Conservation (phyloP, 2,329 filamentous ascomycete genomes). For the Aspergillus niger region DNA sequence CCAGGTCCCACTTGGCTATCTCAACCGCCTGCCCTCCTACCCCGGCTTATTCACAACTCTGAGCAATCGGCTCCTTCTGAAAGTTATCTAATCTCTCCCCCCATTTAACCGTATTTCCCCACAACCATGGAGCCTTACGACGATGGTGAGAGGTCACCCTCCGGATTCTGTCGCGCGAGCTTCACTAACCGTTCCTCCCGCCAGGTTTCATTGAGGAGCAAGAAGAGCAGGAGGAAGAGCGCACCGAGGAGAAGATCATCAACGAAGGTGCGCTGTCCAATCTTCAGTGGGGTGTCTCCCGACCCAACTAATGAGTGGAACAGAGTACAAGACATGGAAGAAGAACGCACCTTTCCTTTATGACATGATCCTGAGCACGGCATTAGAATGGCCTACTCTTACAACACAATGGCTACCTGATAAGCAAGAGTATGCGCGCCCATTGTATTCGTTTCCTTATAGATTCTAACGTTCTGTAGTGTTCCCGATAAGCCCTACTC, state of each 20-base stretch:
- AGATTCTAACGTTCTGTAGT: constrained; percentile 36
- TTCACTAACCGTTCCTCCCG: constrained; percentile 21
- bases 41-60: background rate
- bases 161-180: constrained; percentile 13
- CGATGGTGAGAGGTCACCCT: constrained; percentile 30
- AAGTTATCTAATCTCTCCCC: background rate
- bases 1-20: background rate
- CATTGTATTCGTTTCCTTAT: background rate
- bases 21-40: background rate
- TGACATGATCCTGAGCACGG: constrained; percentile 93
- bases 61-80: constrained; percentile 10
- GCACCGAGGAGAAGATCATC: constrained; percentile 80
- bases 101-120: constrained; percentile 5
- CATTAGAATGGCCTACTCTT: constrained; percentile 94
- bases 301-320: constrained; percentile 6
- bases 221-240: constrained; percentile 68
- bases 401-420: constrained; percentile 99
- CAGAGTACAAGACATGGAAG: constrained; percentile 99
- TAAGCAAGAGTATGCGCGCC: constrained; percentile 66
- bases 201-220: constrained; percentile 40
- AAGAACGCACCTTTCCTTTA: constrained; percentile 99
- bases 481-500: constrained; percentile 83
- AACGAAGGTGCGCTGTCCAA: constrained; percentile 69
- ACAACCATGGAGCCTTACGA: constrained; percentile 40
- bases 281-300: background rate